Conservation (phyloP, 208 protist species). For the Crithidia brevicula region DNA sequence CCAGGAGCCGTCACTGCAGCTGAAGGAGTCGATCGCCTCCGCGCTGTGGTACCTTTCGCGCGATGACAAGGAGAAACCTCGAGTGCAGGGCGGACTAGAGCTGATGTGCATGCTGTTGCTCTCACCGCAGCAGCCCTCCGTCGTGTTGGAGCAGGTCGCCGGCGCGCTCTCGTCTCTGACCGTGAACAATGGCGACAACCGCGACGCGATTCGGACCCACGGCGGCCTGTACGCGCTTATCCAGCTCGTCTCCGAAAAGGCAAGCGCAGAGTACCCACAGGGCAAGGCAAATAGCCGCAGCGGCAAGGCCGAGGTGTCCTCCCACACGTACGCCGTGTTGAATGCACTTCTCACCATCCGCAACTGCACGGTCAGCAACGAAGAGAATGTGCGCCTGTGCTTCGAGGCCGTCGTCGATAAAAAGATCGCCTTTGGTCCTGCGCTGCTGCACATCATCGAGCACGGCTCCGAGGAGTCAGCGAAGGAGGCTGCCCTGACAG, state of each 20-base stretch:
- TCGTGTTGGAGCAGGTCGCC: slow-evolving; percentile 89
- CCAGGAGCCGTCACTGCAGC: slow-evolving; percentile 67
- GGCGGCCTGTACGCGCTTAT: slow-evolving; percentile 80
- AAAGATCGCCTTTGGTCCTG: slow-evolving; percentile 43
- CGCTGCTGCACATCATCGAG: slow-evolving; percentile 80
- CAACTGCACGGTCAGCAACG: slow-evolving; percentile 80
- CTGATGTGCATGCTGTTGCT: slow-evolving; percentile 83
- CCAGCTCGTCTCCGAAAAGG: slow-evolving; percentile 71
- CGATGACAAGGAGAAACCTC: slow-evolving; percentile 85
- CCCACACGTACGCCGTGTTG: slow-evolving; percentile 73
- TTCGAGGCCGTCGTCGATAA: slow-evolving; percentile 36
- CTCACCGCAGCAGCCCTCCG: slow-evolving; percentile 60
- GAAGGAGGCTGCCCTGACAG: slow-evolving; percentile 79
- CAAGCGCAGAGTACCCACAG: slow-evolving; percentile 54
- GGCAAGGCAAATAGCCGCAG: slow-evolving; percentile 26
- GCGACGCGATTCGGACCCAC: slow-evolving; percentile 68
- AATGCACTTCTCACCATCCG: slow-evolving; percentile 83
- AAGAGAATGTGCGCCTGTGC: slow-evolving; percentile 60
- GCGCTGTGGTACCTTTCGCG: slow-evolving; percentile 89
- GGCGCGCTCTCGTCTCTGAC: slow-evolving; percentile 90
- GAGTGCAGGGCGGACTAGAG: slow-evolving; percentile 79
- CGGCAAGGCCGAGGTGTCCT: slow-evolving; percentile 36
- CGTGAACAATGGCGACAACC: slow-evolving; percentile 86
- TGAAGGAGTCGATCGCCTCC: slow-evolving; percentile 89
- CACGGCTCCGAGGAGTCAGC: slow-evolving; percentile 88